Evolutionary conservation across 768 basidiomycete species (phyloP), one percentile per base, ranked within the genome.

Genomic region (Xerocomus brunneocitrinus): DNA sequence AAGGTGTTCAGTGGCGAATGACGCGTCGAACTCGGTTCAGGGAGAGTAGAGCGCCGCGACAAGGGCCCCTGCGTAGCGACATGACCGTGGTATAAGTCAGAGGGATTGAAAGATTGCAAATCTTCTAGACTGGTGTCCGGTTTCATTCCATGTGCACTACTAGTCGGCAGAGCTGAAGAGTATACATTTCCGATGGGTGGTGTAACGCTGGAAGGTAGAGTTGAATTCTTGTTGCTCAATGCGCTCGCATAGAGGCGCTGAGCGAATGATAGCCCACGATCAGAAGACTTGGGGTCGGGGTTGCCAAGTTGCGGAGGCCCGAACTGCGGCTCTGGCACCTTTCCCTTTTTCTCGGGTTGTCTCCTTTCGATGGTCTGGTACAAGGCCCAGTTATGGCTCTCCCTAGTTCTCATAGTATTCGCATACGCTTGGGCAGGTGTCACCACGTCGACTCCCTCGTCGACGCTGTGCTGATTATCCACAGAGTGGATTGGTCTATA

Each of bases 231-330:
- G 47, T 58, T 63, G 49, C 54, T 61, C 27, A 65, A 47, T 4
- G 75, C 73, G 43, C 74, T 77, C 7, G 73, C 74, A 56, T 78
- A 79, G 27, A 79, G 60, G 46, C 71, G 72, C 44, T 76, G 77
- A 24, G 77, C 78, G 34, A 69, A 59, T 3, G 71, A 71, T 43
- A 62, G 53, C 13, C 64, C 67, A 39, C 44, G 56, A 10, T 47
- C 54, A 45, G 62, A 48, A n/a, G 48, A 47, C 35, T 34, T 14
- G 5, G 22, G 5, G 14, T 24, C 22, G 14, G 32, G 32, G 22
- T 14, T 22, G 6, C 49, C 40, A 5, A 52, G 22, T 7, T 54
- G 25, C 4, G 34, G 53, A 12, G 50, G 47, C 10, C 22, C 51
- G n/a, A 35, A 27, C 30, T 44, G 59, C 8, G 35, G 49, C 36